phyloP scores from a whole-genome alignment of 2,329 filamentous ascomycete species.

The Talaromyces rugulosus region DNA sequence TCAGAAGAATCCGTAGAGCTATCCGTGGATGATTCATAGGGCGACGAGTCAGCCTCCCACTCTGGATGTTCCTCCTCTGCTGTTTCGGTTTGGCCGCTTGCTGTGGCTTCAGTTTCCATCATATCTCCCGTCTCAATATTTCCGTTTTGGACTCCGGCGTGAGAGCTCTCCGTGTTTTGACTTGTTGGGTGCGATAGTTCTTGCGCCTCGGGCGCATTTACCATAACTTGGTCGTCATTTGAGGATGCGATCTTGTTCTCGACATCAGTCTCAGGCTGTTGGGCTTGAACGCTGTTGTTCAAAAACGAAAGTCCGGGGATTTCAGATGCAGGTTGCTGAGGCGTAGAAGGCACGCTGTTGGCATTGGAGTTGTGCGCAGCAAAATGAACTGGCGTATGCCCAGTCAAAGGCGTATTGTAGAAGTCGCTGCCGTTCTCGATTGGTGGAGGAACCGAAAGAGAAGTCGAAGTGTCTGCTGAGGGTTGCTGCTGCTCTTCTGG shows the following conservation, averaged over 20 bases:
- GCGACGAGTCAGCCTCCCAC: conserved; percentile 79
- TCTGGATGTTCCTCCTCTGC: conserved; percentile 60
- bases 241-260: neutral
- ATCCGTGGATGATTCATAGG: conserved; percentile 62
- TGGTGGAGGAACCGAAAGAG: conserved; percentile 18
- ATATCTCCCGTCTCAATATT: neutral
- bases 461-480: conserved; percentile 3
- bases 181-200: neutral
- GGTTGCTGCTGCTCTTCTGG: neutral
- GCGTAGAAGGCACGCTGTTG: neutral
- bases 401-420: conserved; percentile 35
- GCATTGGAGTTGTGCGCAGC: conserved; percentile 8
- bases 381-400: conserved; percentile 24
- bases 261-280: neutral
- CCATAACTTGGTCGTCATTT: neutral
- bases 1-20: conserved; percentile 62
- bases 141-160: neutral
- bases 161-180: neutral
- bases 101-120: conserved; percentile 10
- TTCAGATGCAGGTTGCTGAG: conserved; percentile 18
- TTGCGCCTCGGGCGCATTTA: neutral
- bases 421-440: conserved; percentile 39
- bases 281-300: neutral
- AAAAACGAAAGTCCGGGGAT: conserved; percentile 36
- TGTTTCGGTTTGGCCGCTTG: conserved; percentile 28